phyloP scores from a whole-genome alignment of 345 rosid genomes.

The Salix suchowensis region DNA sequence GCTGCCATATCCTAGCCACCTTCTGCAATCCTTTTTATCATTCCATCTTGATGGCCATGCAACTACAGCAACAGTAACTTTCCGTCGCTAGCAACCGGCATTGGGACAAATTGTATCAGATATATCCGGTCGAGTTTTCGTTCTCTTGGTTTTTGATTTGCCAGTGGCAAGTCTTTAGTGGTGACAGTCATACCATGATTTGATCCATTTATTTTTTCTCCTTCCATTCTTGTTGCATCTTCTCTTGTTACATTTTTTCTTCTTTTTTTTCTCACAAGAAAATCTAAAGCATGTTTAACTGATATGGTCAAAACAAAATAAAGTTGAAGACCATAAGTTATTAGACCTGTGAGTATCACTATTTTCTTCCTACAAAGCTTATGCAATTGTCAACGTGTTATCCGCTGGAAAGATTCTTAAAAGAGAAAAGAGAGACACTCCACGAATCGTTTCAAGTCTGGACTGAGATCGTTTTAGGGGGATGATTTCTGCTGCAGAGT shows the following conservation, averaged over 20 bases:
- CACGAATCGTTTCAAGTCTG: neutral
- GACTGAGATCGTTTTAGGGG: neutral
- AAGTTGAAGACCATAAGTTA: too few relatives aligned
- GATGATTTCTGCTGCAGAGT: neutral
- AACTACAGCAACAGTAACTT: neutral
- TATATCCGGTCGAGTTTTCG: neutral
- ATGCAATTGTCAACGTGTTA: neutral
- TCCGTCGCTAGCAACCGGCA: neutral
- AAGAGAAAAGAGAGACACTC: neutral
- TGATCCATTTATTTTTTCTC: neutral
- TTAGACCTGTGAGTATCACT: neutral
- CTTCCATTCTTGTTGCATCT: neutral
- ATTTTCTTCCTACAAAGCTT: neutral
- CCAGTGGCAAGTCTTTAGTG: neutral
- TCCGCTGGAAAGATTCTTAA: neutral
- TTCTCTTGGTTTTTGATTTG: neutral
- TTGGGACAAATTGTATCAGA: neutral
- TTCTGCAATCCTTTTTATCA: neutral
- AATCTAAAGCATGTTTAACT: too few relatives aligned
- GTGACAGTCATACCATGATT: neutral
- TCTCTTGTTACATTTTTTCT: neutral
- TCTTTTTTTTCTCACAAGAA: too few relatives aligned
- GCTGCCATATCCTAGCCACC: slow-evolving; percentile 8
- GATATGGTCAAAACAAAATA: too few relatives aligned
- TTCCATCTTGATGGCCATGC: neutral